A percentile compares a stretch with the other conserved stretches of the same genome.
Evolutionary conservation across 2,329 filamentous ascomycete genomes (phyloP).

Genomic region (Penicillium vulpinum): DNA sequence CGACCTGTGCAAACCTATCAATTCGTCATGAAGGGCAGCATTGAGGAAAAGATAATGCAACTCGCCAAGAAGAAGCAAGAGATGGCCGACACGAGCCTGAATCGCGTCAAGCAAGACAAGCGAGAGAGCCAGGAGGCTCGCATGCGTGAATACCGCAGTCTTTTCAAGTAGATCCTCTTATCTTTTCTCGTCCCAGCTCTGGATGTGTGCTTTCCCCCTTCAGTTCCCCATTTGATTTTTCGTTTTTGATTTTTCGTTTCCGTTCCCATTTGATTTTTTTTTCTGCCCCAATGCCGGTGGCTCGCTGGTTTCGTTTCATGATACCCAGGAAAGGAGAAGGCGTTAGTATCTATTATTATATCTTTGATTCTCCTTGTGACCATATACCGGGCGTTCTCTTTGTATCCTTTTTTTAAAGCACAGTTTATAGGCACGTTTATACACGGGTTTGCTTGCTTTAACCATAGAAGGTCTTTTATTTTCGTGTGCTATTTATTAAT

Average conservation of each 20-base stretch:
- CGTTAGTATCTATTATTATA: constrained; percentile 6
- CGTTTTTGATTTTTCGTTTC: neutral
- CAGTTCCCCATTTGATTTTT: neutral
- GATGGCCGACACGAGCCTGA: constrained; percentile 83
- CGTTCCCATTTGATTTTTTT: neutral
- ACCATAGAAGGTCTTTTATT: neutral
- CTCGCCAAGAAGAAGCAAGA: constrained; percentile 92
- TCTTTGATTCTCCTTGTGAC: constrained; percentile 2
- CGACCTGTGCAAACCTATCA: constrained; percentile 82
- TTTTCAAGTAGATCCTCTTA: constrained; percentile 50
- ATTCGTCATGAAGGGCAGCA: constrained; percentile 86
- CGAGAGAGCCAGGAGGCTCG: constrained; percentile 65
- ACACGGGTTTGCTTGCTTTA: neutral
- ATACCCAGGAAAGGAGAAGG: constrained; percentile 13
- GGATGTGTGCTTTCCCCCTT: neutral
- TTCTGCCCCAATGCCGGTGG: neutral
- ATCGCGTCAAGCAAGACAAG: constrained; percentile 60
- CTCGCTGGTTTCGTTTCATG: constrained; percentile 10
- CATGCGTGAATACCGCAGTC: constrained; percentile 59
- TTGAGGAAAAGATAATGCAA: constrained; percentile 90
- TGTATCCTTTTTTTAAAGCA: neutral
- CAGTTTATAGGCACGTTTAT: neutral
- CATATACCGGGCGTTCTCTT: neutral
- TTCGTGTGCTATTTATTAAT: neutral
- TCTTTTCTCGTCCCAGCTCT: neutral